Conservation (phyloP, 305 asterid species). For the Nicotiana rustica region DNA sequence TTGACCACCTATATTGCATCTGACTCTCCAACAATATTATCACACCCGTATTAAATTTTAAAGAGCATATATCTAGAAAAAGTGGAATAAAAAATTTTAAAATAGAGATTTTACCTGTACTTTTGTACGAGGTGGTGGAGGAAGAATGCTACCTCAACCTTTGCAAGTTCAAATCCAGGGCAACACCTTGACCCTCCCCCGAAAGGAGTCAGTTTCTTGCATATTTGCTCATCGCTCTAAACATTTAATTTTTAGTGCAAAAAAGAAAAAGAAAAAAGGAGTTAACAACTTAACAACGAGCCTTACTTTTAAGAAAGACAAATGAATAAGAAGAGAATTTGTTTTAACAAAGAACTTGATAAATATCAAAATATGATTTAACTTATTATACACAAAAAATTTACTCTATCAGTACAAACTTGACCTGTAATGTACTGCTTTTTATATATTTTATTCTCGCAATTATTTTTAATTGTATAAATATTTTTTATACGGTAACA, state of each 20-base stretch:
- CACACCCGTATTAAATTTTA: no score
- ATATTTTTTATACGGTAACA: not conserved
- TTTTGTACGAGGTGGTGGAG: conserved; percentile 70
- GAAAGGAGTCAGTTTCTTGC: conserved; percentile 81
- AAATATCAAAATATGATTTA: not conserved
- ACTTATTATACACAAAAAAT: not conserved
- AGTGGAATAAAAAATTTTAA: not conserved
- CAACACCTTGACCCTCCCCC: conserved; percentile 88
- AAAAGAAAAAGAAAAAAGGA: not conserved
- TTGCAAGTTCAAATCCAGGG: conserved; percentile 88
- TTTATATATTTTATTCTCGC: no score
- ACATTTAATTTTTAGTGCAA: not conserved
- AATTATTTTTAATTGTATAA: no score
- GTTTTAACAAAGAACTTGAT: not conserved
- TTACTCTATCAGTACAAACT: not conserved
- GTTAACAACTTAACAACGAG: not conserved
- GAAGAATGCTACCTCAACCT: conserved; percentile 80
- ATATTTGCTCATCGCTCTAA: conserved; percentile 65
- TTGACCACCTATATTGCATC: no score
- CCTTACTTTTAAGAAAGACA: not conserved
- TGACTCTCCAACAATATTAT: no score
- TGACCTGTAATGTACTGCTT: not conserved
- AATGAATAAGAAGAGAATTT: not conserved
- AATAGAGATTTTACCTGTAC: conserved; percentile 57
- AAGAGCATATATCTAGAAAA: no score